These are phyloP conservation scores for Geoglossum cookeanum DNA, from an alignment of 2,329 filamentous ascomycete genomes.

Conservation along the genomic window DNA sequence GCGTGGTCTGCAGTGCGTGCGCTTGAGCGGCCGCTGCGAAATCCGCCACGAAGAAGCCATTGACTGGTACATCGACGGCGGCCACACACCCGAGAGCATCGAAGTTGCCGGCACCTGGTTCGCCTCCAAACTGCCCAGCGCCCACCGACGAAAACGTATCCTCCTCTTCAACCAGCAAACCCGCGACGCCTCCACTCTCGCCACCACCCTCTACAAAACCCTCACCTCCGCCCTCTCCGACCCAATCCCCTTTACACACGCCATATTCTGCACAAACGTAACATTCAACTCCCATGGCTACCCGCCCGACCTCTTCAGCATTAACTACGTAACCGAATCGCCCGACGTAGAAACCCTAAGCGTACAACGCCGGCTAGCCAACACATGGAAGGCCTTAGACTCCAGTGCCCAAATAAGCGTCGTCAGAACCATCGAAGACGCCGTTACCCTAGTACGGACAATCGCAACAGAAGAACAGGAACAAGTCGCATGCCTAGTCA, in stretches of 20 bases:
- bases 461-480: slow-evolving; percentile 18
- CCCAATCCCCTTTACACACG: slow-evolving; percentile 41
- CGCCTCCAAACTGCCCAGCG: slow-evolving; percentile 24
- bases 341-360: slow-evolving; percentile 36
- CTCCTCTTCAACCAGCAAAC: slow-evolving; percentile 91
- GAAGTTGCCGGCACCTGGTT: slow-evolving; percentile 64
- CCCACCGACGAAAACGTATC: slow-evolving; percentile 27
- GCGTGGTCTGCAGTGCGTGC: slow-evolving; percentile 45
- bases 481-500: slow-evolving; percentile 48
- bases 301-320: slow-evolving; percentile 41
- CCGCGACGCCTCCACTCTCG: slow-evolving; percentile 49
- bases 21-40: slow-evolving; percentile 62
- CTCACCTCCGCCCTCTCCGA: slow-evolving; percentile 25
- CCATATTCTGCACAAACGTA: slow-evolving; percentile 65
- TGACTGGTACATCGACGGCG: slow-evolving; percentile 70
- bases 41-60: slow-evolving; percentile 36
- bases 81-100: slow-evolving; percentile 73
- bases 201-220: slow-evolving; percentile 41
- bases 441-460: slow-evolving; percentile 37
- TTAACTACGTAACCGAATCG: slow-evolving; percentile 34
- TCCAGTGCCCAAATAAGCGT: slow-evolving; percentile 35
- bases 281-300: slow-evolving; percentile 43
- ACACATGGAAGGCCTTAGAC: slow-evolving; percentile 38
- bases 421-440: slow-evolving; percentile 47
- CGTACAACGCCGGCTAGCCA: slow-evolving; percentile 49